phyloP scores from a whole-genome alignment of 768 basidiomycete species.

The Lentinula aciculospora region DNA sequence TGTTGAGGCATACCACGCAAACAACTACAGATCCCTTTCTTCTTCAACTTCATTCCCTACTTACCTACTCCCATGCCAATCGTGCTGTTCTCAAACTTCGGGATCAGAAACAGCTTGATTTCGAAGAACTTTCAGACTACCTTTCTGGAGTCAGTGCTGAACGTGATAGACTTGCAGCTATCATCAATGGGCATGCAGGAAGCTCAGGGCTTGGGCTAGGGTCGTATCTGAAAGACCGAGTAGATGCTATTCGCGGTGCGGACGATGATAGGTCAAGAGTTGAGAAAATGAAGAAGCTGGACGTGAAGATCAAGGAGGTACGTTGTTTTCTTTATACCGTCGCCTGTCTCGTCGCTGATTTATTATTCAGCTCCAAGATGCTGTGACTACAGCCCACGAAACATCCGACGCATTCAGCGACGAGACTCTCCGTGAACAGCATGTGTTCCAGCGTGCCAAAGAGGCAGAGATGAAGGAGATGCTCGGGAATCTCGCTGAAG shows the following conservation, averaged over 20 bases:
- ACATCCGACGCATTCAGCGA: constrained; percentile 96
- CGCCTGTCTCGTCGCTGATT: not conserved
- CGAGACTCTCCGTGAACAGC: constrained; percentile 88
- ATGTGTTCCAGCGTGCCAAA: constrained; percentile 85
- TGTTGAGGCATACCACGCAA: constrained; percentile 82
- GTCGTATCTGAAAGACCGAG: constrained; percentile 87
- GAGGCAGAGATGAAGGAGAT: constrained; percentile 97
- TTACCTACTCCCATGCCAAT: constrained; percentile 93
- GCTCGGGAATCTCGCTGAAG: constrained; percentile 83
- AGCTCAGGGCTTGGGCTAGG: constrained; percentile 80
- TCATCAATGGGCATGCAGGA: constrained; percentile 85
- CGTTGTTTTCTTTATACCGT: constrained; percentile 12
- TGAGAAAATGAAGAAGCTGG: constrained; percentile 90
- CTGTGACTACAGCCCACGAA: constrained; percentile 91
- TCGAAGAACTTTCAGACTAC: constrained; percentile 95
- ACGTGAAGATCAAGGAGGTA: constrained; percentile 94
- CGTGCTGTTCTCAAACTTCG: constrained; percentile 91
- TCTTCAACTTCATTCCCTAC: constrained; percentile 81
- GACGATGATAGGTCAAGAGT: constrained; percentile 92
- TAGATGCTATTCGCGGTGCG: constrained; percentile 86
- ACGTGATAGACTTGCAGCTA: constrained; percentile 85
- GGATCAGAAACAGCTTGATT: constrained; percentile 98
- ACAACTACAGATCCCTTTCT: constrained; percentile 92
- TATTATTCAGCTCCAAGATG: constrained; percentile 80
- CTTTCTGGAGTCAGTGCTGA: constrained; percentile 89